Conservation (phyloP, 495 filamentous ascomycete species). For the Bathelium albidoporum region DNA sequence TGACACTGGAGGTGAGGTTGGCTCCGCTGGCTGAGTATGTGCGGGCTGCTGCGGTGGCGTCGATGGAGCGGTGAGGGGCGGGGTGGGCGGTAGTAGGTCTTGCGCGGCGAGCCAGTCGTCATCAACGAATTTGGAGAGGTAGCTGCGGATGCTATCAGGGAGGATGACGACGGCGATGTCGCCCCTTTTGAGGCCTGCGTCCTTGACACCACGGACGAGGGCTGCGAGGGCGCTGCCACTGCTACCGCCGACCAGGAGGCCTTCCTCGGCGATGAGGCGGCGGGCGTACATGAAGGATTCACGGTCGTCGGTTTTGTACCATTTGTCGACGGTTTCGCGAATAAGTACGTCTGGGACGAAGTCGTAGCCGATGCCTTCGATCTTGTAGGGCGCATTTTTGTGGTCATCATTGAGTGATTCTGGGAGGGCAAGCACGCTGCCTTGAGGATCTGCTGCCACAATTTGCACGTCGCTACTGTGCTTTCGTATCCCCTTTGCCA, state of each 20-base stretch:
- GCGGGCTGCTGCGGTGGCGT: constrained; percentile 26
- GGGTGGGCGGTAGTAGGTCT: constrained; percentile 60
- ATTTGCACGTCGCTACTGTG: constrained; percentile 75
- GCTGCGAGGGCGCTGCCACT: constrained; percentile 89
- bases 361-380: constrained; percentile 97
- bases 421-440: constrained; percentile 78
- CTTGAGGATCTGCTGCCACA: constrained; percentile 83
- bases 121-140: constrained; percentile 97
- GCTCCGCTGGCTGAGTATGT: neutral
- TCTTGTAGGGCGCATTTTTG: constrained; percentile 82
- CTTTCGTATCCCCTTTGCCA: constrained; percentile 76
- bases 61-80: constrained; percentile 39
- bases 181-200: constrained; percentile 58
- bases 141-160: constrained; percentile 92
- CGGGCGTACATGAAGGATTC: constrained; percentile 86
- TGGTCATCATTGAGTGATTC: constrained; percentile 64
- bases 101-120: constrained; percentile 98
- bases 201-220: constrained; percentile 66
- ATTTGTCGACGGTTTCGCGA: constrained; percentile 70
- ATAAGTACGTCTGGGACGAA: constrained; percentile 93
- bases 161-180: constrained; percentile 84
- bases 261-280: constrained; percentile 86
- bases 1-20: too few species aligned
- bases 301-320: constrained; percentile 94
- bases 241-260: constrained; percentile 86